A percentile compares a stretch with the other conserved stretches of the same genome.
These are phyloP conservation scores for Nothopassalora personata DNA, from an alignment of 2,329 filamentous ascomycete genomes.

Conservation along the genomic window DNA sequence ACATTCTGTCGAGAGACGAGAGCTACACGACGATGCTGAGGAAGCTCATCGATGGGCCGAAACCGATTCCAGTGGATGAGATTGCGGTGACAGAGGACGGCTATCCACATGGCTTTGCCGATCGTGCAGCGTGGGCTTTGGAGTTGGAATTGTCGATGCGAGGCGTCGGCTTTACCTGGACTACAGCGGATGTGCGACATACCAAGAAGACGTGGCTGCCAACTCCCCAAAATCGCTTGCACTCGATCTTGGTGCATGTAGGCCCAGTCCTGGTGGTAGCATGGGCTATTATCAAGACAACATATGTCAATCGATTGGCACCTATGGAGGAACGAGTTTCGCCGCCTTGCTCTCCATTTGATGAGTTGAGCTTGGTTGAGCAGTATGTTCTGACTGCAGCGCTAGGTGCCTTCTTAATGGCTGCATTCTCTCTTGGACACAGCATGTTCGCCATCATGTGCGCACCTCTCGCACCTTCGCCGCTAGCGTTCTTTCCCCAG, in stretches of 20 bases:
- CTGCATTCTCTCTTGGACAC: slow-evolving; percentile 40
- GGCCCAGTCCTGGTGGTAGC: slow-evolving; percentile 34
- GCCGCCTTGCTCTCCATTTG: slow-evolving; percentile 28
- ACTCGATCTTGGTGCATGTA: slow-evolving; percentile 38
- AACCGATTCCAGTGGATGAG: slow-evolving; percentile 34
- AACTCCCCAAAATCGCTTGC: slow-evolving; percentile 35
- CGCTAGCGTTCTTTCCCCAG: slow-evolving; percentile 42
- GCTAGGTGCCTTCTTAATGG: slow-evolving; percentile 41
- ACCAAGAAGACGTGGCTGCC: slow-evolving; percentile 42
- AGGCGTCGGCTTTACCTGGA: slow-evolving; percentile 43
- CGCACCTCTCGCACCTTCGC: slow-evolving; percentile 36
- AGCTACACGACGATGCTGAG: slow-evolving; percentile 17
- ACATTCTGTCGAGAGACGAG: slow-evolving; percentile 17
- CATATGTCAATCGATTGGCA: slow-evolving; percentile 31
- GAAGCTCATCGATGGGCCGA: slow-evolving; percentile 22
- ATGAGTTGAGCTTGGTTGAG: slow-evolving; percentile 31
- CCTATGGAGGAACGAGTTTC: slow-evolving; percentile 9
- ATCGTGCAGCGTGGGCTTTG: slow-evolving; percentile 42
- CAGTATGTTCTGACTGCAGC: slow-evolving; percentile 38
- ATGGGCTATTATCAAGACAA: slow-evolving; percentile 33
- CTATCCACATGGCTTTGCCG: slow-evolving; percentile 36
- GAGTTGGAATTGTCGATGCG: slow-evolving; percentile 43
- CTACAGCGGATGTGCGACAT: slow-evolving; percentile 42
- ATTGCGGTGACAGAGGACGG: slow-evolving; percentile 37
- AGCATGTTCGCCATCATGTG: slow-evolving; percentile 39